Base-by-base conservation (phyloP, 75 land plant species). In the Selaginella moellendorffii region DNA sequence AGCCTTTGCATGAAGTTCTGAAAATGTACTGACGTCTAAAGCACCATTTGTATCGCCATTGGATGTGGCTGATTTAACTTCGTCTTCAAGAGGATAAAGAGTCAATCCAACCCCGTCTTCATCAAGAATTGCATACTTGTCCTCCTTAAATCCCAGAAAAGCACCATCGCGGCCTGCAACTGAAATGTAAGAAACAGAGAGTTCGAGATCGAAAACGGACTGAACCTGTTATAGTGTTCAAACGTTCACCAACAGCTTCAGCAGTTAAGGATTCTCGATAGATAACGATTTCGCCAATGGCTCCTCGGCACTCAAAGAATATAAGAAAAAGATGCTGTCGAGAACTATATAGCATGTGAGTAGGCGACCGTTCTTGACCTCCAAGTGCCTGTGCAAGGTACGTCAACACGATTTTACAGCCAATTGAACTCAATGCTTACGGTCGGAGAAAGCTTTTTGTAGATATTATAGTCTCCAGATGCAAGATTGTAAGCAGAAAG, bases 131-230 rank as follows among this genome's bases (percentile, higher is more conserved):
- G 81, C 90, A 78, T 82, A 89, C 42, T 95, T 90, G 64, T 82
- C 83, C 65, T 95, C 90, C 62, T 69, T 72, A 51, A 74, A 70
- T 30, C 99, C 96, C 67, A 89, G 67, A 65, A 95, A 83, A 63
- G 99, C 99, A 29, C 84, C 99, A 77, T 95, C 99, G 54, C 85
- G 67, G 30, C 99, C 99, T 95, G 73, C 54, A 71, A n/a, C n/a
- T n/a, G n/a, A n/a, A n/a, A n/a, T 36, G 46, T 36, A 36, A 5
- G 46, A 36, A 36, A 36, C 14, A 36, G 14, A 36, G 46, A 5
- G 14, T 36, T 5, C 14, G 5, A 36, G 10, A 36, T 14, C 46
- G 5, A 36, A 36, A 5, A 36, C 14, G 14, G n/a, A n/a, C n/a
- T n/a, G n/a, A n/a, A 93, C 99, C 99, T 95, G 82, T 83, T 5